Conservation (phyloP, 331 rosid species). For the Acacia concinna region DNA sequence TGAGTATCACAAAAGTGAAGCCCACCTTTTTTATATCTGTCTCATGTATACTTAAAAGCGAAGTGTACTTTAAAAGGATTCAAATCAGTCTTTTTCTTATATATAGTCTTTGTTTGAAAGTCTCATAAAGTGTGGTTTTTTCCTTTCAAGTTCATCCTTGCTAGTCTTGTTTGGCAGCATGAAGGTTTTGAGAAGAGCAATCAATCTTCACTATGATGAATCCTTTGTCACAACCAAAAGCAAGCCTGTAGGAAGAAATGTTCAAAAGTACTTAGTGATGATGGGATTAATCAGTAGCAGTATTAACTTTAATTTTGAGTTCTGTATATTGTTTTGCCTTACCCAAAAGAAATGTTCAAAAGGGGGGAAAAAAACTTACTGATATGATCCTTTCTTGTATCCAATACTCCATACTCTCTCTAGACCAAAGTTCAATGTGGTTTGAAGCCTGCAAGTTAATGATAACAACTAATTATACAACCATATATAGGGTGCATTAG, state of each 20-base stretch:
- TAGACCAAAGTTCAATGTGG: constrained; percentile 70
- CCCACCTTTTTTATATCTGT: background rate
- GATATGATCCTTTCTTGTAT: constrained; percentile 72
- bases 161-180: constrained; percentile 17
- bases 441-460: constrained; percentile 61
- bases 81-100: constrained; percentile 10
- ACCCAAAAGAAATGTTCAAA: constrained; percentile 21
- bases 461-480: background rate
- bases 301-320: background rate
- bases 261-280: background rate
- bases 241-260: constrained; percentile 37
- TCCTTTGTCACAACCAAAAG: constrained; percentile 60
- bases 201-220: constrained; percentile 27
- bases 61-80: background rate
- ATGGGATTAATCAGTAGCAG: background rate
- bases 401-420: constrained; percentile 87
- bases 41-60: no score
- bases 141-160: background rate
- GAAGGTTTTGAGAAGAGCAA: background rate
- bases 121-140: background rate
- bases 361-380: constrained; percentile 61
- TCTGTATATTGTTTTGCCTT: background rate
- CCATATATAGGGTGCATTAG: background rate
- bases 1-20: background rate
- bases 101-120: background rate